Evolutionary conservation across 164 flowering plant genomes (phyloP), one percentile per base, ranked within the genome.

Genomic region (Taxillus chinensis): DNA sequence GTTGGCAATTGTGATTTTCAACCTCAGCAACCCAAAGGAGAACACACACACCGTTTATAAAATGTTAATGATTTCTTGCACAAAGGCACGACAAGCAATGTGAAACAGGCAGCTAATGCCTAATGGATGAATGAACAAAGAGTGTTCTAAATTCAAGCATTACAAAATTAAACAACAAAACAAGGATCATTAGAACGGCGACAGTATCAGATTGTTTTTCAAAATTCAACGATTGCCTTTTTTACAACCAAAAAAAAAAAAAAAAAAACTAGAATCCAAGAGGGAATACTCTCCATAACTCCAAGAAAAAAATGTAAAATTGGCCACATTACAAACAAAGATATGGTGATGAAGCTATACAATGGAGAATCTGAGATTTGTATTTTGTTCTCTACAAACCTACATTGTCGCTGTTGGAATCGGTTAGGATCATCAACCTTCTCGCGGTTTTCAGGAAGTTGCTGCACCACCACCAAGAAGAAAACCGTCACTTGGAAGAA

Each of bases 381-480:
- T 1, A 43, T 64, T 49, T 61, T 38, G n/a, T 14, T 45, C 57
- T 55, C 80, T 78, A 78, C 74, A 69, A 51, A 63, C 86, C 85
- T 56, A 74, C 58, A 64, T 75, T 75, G 73, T 79, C 73, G 52
- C 86, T 81, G 76, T 85, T 64, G 5, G 88, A 80, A 66, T 88
- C 88, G 72, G 58, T 78, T 48, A 81, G 73, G 67, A 91, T 85
- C 10, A 86, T 86, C 71, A 91, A 70, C 68, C 83, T 79, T 62
- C 72, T 76, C 10, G 90, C 95, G 4, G 75, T 71, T 71, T 74
- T 86, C 61, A 67, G 49, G 66, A 86, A 89, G 27, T 83, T 84
- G 45, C 97, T 91, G 87, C 83, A 75, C 66, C 49, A 57, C 12
- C 14, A 62, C 40, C 45, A 3, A 39, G 37, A 57, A 68, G 42